Conservation (phyloP, 257 asterid genomes). For the Nicotiana attenuata region DNA sequence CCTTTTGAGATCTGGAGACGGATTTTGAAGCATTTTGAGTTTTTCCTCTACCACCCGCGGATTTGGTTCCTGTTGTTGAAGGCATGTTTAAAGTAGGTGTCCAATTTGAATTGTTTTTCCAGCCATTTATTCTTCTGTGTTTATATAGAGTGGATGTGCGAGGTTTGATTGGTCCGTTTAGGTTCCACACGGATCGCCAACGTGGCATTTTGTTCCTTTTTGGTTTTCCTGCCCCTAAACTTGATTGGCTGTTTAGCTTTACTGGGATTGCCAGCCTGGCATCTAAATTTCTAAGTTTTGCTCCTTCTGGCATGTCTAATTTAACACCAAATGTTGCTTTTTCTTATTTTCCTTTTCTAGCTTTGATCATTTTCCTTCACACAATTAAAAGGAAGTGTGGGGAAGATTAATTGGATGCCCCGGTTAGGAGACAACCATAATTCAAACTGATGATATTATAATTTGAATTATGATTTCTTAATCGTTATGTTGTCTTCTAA, state of each 20-base stretch:
- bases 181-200: constrained; percentile 26
- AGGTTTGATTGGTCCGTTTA: background rate
- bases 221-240: background rate
- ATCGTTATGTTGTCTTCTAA: too few relatives aligned
- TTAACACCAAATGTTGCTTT: too few relatives aligned
- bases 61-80: constrained; percentile 16
- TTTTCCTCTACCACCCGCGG: constrained; percentile 42
- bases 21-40: constrained; percentile 26
- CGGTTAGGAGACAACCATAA: too few relatives aligned
- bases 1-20: constrained; percentile 42
- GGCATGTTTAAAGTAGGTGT: constrained; percentile 15
- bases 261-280: constrained; percentile 46
- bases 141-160: background rate
- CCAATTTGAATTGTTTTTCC: background rate
- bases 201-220: constrained; percentile 18
- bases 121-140: background rate
- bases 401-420: too few relatives aligned
- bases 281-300: constrained; percentile 5
- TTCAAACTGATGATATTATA: too few relatives aligned
- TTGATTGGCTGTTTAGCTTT: constrained; percentile 29
- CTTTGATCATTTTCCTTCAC: too few relatives aligned
- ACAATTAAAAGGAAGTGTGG: too few relatives aligned
- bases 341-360: too few relatives aligned
- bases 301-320: background rate
- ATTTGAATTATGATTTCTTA: too few relatives aligned